A percentile compares a stretch with the other conserved stretches of the same genome.
These are phyloP conservation scores for Metschnikowia kofuensis DNA, from an alignment of 805 yeast species.

Conservation along the genomic window DNA sequence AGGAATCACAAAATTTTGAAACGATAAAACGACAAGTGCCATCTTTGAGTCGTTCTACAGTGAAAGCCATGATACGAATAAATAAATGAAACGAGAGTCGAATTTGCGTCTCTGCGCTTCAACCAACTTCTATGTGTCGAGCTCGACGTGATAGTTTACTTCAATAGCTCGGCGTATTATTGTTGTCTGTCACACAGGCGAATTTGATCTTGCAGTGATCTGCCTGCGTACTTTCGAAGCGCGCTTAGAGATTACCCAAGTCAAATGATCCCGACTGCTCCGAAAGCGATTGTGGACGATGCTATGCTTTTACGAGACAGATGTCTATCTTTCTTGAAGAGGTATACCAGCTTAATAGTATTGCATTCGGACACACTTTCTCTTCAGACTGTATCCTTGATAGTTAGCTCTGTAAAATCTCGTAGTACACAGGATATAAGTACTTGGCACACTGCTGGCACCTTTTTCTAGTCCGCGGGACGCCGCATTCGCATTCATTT, in stretches of 20 bases:
- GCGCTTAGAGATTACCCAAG: neutral
- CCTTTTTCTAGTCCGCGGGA: neutral
- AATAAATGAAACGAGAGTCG: no score
- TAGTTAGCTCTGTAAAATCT: neutral
- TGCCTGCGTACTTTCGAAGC: neutral
- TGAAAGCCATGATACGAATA: no score
- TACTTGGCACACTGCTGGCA: slow-evolving; percentile 2
- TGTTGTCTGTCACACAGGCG: neutral
- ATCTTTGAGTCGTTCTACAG: no score
- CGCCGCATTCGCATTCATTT: neutral
- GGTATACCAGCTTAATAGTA: no score
- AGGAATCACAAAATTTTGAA: no score
- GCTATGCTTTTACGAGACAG: neutral
- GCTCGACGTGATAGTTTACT: neutral
- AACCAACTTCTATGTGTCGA: no score
- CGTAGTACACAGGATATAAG: neutral
- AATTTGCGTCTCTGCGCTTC: no score
- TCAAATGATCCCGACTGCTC: neutral
- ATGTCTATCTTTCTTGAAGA: no score
- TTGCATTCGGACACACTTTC: no score
- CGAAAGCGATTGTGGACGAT: neutral
- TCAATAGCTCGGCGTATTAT: neutral
- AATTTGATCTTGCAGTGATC: neutral
- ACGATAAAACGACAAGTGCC: no score
- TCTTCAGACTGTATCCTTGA: no score